Evolutionary conservation across 148 eudicot genomes (phyloP).

Genomic region (Rhododendron ferrugineum): DNA sequence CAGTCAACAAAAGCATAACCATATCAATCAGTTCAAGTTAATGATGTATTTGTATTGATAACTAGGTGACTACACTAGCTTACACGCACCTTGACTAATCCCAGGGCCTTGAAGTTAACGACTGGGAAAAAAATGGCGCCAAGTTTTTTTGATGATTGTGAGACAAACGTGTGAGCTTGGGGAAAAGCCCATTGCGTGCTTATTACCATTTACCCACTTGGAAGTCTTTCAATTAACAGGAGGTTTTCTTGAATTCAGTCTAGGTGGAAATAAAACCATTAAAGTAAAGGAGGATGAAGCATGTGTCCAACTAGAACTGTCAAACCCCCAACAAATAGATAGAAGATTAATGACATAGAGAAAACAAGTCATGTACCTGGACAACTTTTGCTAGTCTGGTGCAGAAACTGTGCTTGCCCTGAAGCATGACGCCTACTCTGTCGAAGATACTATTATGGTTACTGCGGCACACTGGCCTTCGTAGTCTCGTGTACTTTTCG

Average conservation of each 20-base stretch:
- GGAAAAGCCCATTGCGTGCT: not conserved
- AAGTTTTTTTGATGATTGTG: not conserved
- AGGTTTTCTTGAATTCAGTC: not conserved
- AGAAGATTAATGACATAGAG: not conserved
- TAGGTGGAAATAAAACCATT: not conserved
- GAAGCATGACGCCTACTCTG: slow-evolving; percentile 71
- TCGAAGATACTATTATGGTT: slow-evolving; percentile 39
- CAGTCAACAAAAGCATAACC: not conserved
- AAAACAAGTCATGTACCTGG: slow-evolving; percentile 32
- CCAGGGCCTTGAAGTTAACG: not conserved
- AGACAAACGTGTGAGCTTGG: not conserved
- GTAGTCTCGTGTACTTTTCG: too few relatives aligned
- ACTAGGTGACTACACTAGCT: not conserved
- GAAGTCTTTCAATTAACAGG: not conserved
- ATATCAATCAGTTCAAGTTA: not conserved
- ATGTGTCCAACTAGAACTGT: not conserved
- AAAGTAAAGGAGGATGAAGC: not conserved
- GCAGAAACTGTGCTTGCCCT: slow-evolving; percentile 64
- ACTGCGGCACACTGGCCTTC: too few relatives aligned
- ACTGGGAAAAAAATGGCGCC: not conserved
- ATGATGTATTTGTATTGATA: not conserved
- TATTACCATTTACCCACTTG: not conserved
- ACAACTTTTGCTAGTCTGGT: slow-evolving; percentile 48
- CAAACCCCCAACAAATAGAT: not conserved
- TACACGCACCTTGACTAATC: not conserved